These are phyloP conservation scores for Trichoderma semiorbis DNA, from an alignment of 2,329 filamentous ascomycete species.

Conservation along the genomic window DNA sequence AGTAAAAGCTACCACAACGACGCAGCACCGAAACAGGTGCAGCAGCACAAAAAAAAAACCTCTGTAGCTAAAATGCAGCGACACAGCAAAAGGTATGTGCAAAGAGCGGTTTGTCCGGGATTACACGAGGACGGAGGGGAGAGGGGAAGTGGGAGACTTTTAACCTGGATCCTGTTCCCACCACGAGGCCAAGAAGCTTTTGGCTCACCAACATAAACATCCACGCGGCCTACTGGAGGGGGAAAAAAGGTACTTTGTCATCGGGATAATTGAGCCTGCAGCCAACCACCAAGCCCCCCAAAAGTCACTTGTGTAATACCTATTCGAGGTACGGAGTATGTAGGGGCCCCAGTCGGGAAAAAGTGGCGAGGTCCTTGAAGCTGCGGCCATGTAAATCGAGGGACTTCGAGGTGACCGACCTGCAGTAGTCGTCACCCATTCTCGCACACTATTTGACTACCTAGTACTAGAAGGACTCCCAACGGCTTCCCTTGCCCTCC, in stretches of 20 bases:
- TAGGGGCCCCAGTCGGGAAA: not conserved
- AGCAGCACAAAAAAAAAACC: not conserved
- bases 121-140: not conserved
- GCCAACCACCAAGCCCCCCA: not conserved
- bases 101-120: not conserved
- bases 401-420: not conserved
- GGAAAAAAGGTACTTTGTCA: not conserved
- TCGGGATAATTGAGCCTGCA: not conserved
- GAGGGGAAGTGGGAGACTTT: not conserved
- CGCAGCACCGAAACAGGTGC: not conserved
- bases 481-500: not conserved
- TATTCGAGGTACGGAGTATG: not conserved
- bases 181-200: not conserved
- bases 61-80: not conserved
- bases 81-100: not conserved
- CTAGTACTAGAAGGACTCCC: no score
- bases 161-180: not conserved
- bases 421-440: not conserved
- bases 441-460: not conserved
- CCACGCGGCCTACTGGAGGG: not conserved
- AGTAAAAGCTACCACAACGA: not conserved
- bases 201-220: not conserved
- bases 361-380: constrained; percentile 3
- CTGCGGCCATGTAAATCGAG: not conserved
- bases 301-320: not conserved